Base-by-base conservation (phyloP, 257 asterid species). In the Verbena officinalis region DNA sequence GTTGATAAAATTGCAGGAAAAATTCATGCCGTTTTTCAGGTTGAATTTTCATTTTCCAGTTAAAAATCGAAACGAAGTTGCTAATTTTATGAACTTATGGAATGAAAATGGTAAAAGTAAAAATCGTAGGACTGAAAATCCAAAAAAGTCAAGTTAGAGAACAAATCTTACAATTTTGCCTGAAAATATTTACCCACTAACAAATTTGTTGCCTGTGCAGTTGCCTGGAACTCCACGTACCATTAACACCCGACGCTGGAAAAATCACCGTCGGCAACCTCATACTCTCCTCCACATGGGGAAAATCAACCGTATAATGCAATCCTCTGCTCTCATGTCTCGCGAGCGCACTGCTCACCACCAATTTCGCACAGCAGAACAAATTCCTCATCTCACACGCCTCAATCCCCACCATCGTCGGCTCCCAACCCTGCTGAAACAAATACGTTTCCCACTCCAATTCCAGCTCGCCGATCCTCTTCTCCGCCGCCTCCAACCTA, bases 251-350 rank as follows among this genome's bases (percentile, higher is more conserved):
- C 7, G 95, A 77, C 23, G 86, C 52, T 1, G 95, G 99, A 66
- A 94, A 81, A 39, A 94, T 90, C 38, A 90, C 49, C 0, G 99
- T 94, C 1, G 99, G 96, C 85, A 90, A 38, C 82, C 99, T 84
- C 87, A 84, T 72, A 72, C 96, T 85, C 46, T 94, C 98, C 82
- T 77, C 91, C 20, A 91, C 69, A 8, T 86, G 65, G 1, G 98
- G 98, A 27, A 80, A 94, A 71, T 90, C 99, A 5, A 66, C 59
- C 10, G 88, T 88, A 65, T 90, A 94, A 63, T 90, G 99, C 36
- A 90, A 96, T 45, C 98, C 99, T 0, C 98, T 93, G 77, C 99
- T 94, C 39, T 90, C 99, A 4, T 83, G 96, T 79, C 99, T 83
- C 0, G 99, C 84, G 0, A 88, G 83, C 9, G 98, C 98, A 49